Evolutionary conservation across 345 rosid species (phyloP).

Genomic region (Gossypium turneri): DNA sequence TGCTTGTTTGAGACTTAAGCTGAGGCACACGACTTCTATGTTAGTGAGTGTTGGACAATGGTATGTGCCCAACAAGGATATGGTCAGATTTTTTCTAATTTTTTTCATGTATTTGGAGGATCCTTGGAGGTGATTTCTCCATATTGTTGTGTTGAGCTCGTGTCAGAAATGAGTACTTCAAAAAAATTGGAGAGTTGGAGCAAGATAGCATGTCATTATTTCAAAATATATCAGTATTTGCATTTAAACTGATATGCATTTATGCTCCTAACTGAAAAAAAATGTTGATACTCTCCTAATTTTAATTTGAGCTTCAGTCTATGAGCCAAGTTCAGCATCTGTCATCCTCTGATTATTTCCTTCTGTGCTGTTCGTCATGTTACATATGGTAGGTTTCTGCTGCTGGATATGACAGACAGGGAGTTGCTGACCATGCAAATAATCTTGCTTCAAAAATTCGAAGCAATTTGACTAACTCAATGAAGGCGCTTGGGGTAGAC

Average conservation of each 20-base stretch:
- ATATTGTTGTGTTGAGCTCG: background rate
- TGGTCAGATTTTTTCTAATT: background rate
- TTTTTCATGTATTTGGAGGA: background rate
- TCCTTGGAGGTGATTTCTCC: background rate
- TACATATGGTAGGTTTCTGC: constrained; percentile 60
- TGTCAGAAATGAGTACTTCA: background rate
- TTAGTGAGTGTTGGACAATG: background rate
- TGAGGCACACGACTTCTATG: background rate
- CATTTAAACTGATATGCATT: background rate
- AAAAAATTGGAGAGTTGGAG: background rate
- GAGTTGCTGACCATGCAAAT: constrained; percentile 96
- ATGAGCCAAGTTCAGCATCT: background rate
- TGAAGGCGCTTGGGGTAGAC: constrained; percentile 94
- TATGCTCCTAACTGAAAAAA: background rate
- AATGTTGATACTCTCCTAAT: background rate
- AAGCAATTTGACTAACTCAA: constrained; percentile 80
- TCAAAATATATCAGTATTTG: background rate
- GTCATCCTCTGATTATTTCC: background rate
- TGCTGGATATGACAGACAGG: constrained; percentile 91
- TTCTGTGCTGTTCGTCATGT: background rate
- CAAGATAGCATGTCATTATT: background rate
- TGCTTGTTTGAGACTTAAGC: background rate
- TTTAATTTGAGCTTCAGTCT: background rate
- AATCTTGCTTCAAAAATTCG: constrained; percentile 89
- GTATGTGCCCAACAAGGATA: background rate